Percentiles rank a stretch among this genome's conserved stretches.
Evolutionary conservation across 2,329 filamentous ascomycete species (phyloP).

Genomic region (Mollisiaceae sp.): DNA sequence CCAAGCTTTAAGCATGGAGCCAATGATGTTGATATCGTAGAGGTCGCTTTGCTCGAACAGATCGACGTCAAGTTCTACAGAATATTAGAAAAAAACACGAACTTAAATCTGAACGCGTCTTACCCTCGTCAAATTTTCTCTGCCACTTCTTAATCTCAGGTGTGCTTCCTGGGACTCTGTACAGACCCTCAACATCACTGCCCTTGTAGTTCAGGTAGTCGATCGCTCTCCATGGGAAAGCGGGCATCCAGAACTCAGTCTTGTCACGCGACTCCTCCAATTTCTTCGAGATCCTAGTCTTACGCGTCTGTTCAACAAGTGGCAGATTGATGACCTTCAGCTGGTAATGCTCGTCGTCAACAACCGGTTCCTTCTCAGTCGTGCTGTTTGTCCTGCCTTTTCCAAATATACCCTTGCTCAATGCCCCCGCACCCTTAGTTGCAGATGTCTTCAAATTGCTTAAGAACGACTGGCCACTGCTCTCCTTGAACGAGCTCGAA

Average conservation of each 20-base stretch:
- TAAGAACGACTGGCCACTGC: conserved; percentile 67
- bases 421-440: conserved; percentile 77
- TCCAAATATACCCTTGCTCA: conserved; percentile 82
- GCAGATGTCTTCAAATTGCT: conserved; percentile 75
- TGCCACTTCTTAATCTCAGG: conserved; percentile 94
- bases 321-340: conserved; percentile 86
- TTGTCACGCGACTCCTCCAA: conserved; percentile 89
- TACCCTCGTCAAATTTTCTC: conserved; percentile 84
- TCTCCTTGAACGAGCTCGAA: conserved; percentile 62
- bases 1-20: conserved; percentile 96
- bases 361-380: conserved; percentile 64
- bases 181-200: conserved; percentile 91
- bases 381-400: conserved; percentile 76
- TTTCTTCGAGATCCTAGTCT: conserved; percentile 87
- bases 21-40: conserved; percentile 96
- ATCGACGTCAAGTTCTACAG: conserved; percentile 81
- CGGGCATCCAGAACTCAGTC: conserved; percentile 99
- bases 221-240: conserved; percentile 92
- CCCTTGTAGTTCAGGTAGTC: conserved; percentile 96
- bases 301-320: conserved; percentile 85
- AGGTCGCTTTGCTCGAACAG: conserved; percentile 86
- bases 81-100: conserved; percentile 28
- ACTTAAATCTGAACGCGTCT: conserved; percentile 14
- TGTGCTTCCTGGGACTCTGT: conserved; percentile 88
- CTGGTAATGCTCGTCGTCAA: conserved; percentile 84